Percentiles rank a stretch among this genome's conserved stretches.
phyloP scores from a whole-genome alignment of 169 alveolate species.

The Plasmodium knowlesi region DNA sequence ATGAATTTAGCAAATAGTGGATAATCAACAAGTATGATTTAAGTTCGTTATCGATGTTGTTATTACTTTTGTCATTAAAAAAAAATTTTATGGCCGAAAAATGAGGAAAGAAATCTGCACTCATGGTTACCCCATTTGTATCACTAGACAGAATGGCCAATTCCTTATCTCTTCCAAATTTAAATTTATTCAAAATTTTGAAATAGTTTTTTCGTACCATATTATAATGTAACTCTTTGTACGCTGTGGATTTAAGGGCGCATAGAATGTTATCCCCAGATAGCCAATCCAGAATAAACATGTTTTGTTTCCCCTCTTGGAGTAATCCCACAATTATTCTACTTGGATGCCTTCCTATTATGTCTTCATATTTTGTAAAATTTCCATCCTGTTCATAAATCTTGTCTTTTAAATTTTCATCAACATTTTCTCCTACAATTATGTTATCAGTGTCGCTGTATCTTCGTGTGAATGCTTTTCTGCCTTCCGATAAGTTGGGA shows the following conservation, averaged over 20 bases:
- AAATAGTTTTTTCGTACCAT: slow-evolving; percentile 8
- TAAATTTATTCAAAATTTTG: slow-evolving; percentile 27
- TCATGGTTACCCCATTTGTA: neutral
- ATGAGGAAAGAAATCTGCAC: slow-evolving; percentile 51
- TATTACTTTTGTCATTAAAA: slow-evolving; percentile 13
- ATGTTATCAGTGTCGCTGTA: neutral
- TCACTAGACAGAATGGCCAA: neutral
- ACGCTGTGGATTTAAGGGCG: neutral
- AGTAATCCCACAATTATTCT: slow-evolving; percentile 16
- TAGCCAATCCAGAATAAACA: slow-evolving; percentile 44
- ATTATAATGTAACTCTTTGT: slow-evolving; percentile 19
- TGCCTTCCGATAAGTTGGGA: neutral
- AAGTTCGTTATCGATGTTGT: slow-evolving; percentile 31
- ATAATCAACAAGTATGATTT: slow-evolving; percentile 33
- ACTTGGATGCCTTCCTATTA: neutral
- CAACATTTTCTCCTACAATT: neutral
- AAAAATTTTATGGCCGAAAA: slow-evolving; percentile 30
- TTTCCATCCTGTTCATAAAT: neutral
- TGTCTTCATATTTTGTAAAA: neutral
- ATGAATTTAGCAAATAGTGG: slow-evolving; percentile 51
- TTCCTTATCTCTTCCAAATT: slow-evolving; percentile 3
- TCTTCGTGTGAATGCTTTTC: neutral
- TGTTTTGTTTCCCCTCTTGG: neutral
- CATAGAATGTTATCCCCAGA: slow-evolving; percentile 41
- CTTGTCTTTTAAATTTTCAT: slow-evolving; percentile 27